These are phyloP conservation scores for Arachnopeziza araneosa DNA, from an alignment of 2,329 filamentous ascomycete genomes.

Conservation along the genomic window DNA sequence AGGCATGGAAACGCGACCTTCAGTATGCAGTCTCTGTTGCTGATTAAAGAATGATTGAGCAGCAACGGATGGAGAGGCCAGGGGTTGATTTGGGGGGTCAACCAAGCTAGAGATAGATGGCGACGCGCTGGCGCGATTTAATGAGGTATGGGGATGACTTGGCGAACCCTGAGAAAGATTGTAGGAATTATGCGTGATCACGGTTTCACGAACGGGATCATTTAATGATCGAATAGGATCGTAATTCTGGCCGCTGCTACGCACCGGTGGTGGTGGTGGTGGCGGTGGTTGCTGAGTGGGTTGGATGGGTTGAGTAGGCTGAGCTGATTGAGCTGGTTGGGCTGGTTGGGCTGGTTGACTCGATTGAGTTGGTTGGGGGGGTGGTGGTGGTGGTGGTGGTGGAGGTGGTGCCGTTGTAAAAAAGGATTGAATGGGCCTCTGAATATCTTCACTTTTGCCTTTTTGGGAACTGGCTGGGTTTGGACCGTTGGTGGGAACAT, in stretches of 20 bases:
- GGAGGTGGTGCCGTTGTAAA: slow-evolving; percentile 21
- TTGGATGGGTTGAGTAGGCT: no score
- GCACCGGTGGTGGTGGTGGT: slow-evolving; percentile 38
- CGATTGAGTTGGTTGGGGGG: no score
- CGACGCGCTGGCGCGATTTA: slow-evolving; percentile 76
- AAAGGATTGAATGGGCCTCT: slow-evolving; percentile 26
- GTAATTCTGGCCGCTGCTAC: slow-evolving; percentile 76
- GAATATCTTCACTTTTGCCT: slow-evolving; percentile 36
- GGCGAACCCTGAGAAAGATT: slow-evolving; percentile 42
- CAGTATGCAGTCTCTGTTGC: slow-evolving; percentile 21
- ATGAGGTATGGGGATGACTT: slow-evolving; percentile 34
- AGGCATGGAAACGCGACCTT: slow-evolving; percentile 23
- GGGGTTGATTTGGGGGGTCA: slow-evolving; percentile 51
- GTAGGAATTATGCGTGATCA: slow-evolving; percentile 38
- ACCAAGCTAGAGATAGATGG: slow-evolving; percentile 89
- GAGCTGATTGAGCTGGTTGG: no score
- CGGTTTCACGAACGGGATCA: slow-evolving; percentile 58
- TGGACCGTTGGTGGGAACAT: slow-evolving; percentile 10
- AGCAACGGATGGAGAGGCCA: slow-evolving; percentile 29
- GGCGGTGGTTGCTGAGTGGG: slow-evolving; percentile 7
- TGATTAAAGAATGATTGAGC: slow-evolving; percentile 32
- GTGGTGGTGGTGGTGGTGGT: neutral
- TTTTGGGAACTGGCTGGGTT: slow-evolving; percentile 23
- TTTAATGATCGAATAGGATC: slow-evolving; percentile 80
- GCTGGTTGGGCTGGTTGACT: no score